Conservation (phyloP, 768 basidiomycete species). For the Agaricus blazei region DNA sequence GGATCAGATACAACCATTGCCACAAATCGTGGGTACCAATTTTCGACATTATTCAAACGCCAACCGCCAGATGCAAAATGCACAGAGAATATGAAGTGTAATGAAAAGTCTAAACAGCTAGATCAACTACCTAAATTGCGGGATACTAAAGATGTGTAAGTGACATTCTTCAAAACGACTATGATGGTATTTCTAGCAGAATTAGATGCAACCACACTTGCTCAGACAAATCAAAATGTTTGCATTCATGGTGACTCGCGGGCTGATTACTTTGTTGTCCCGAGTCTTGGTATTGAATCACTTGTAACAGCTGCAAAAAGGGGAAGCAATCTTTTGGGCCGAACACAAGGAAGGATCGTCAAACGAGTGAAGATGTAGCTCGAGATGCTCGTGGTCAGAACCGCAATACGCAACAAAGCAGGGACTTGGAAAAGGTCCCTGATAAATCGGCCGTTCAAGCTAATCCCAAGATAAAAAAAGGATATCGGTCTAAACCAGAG, state of each 20-base stretch:
- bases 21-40: not conserved
- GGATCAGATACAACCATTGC: not conserved
- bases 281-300: not conserved
- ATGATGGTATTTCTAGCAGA: slow-evolving; percentile 8
- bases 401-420: slow-evolving; percentile 26
- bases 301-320: slow-evolving; percentile 59
- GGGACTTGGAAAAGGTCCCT: slow-evolving; percentile 39
- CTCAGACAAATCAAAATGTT: slow-evolving; percentile 71
- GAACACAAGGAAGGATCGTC: slow-evolving; percentile 2
- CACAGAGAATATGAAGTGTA: not conserved
- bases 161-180: not conserved
- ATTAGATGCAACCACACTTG: slow-evolving; percentile 75
- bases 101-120: not conserved
- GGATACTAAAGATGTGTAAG: slow-evolving; percentile 64
- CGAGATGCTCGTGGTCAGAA: slow-evolving; percentile 8
- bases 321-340: slow-evolving; percentile 34
- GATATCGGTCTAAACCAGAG: slow-evolving; percentile 42
- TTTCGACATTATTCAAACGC: not conserved
- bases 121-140: slow-evolving; percentile 28
- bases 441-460: slow-evolving; percentile 35
- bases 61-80: not conserved
- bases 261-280: not conserved
- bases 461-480: slow-evolving; percentile 31
- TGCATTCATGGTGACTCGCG: slow-evolving; percentile 63
- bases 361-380: not conserved